A percentile compares a stretch with the other conserved stretches of the same genome.
phyloP scores from a whole-genome alignment of 805 yeast species.

The Ogataea sp. region DNA sequence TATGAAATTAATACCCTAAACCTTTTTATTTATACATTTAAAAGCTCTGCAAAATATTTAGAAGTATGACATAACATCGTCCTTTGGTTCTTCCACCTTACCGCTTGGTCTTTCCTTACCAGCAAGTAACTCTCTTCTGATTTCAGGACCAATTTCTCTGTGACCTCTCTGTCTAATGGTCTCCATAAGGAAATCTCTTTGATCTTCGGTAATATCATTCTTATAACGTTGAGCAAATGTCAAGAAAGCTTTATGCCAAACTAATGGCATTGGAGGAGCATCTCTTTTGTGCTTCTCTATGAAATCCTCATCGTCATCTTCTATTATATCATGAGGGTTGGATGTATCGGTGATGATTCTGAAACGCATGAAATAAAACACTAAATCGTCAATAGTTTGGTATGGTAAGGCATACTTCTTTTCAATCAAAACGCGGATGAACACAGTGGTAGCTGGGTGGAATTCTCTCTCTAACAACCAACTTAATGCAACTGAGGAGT shows the following conservation, averaged over 20 bases:
- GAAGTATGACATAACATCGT: conserved; percentile 25
- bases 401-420: conserved; percentile 96
- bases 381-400: conserved; percentile 90
- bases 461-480: conserved; percentile 77
- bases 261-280: conserved; percentile 73
- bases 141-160: conserved; percentile 84
- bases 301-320: conserved; percentile 21
- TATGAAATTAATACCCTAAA: no score
- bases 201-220: conserved; percentile 98
- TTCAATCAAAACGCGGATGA: conserved; percentile 82
- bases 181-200: conserved; percentile 87
- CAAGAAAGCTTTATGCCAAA: conserved; percentile 95
- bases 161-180: conserved; percentile 88
- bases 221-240: conserved; percentile 94
- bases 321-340: conserved; percentile 30
- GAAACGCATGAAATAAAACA: conserved; percentile 89
- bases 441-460: conserved; percentile 82
- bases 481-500: conserved; percentile 91
- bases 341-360: conserved; percentile 46
- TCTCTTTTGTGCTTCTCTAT: conserved; percentile 25
- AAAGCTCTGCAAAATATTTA: conserved; percentile 2
- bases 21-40: no score
- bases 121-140: conserved; percentile 85
- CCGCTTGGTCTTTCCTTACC: conserved; percentile 53
- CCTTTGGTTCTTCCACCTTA: conserved; percentile 10